A percentile compares a stretch with the other conserved stretches of the same genome.
These are phyloP conservation scores for Fusarium nodosum DNA, from an alignment of 2,329 filamentous ascomycete genomes.

Conservation along the genomic window DNA sequence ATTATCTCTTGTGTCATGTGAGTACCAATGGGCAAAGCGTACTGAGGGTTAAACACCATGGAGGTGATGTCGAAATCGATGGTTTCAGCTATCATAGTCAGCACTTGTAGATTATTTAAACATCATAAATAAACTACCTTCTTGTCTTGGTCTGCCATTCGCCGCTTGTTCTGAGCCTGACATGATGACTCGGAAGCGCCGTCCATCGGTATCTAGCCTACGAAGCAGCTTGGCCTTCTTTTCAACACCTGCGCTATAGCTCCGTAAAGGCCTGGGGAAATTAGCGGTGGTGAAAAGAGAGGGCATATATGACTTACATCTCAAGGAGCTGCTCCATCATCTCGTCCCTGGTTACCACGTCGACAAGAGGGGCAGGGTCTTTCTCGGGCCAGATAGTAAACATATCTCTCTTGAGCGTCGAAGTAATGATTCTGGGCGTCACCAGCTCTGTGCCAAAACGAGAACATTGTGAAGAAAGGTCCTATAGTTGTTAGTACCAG, in stretches of 20 bases:
- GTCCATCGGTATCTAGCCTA: constrained; percentile 49
- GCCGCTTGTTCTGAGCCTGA: constrained; percentile 43
- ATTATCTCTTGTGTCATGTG: constrained; percentile 49
- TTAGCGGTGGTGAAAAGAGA: constrained; percentile 4
- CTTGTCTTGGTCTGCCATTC: constrained; percentile 41
- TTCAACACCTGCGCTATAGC: constrained; percentile 36
- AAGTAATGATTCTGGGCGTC: constrained; percentile 38
- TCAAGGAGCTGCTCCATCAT: constrained; percentile 54
- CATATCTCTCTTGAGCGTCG: constrained; percentile 42
- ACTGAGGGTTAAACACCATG: constrained; percentile 50
- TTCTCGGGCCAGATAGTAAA: constrained; percentile 53
- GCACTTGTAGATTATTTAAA: not conserved
- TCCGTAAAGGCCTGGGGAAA: constrained; percentile 36
- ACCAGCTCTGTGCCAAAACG: constrained; percentile 51
- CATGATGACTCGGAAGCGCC: constrained; percentile 48
- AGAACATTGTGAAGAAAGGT: constrained; percentile 48
- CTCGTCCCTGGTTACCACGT: constrained; percentile 52
- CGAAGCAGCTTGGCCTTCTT: constrained; percentile 48
- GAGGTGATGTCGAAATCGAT: constrained; percentile 54
- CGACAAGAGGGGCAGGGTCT: constrained; percentile 47
- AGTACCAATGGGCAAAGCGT: constrained; percentile 46
- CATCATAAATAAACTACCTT: constrained; percentile 31
- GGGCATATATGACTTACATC: constrained; percentile 34
- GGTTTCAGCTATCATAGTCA: constrained; percentile 43
- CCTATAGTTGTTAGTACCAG: constrained; percentile 36